These are phyloP conservation scores for Alternaria sp. DNA, from an alignment of 2,329 filamentous ascomycete species.

Conservation along the genomic window DNA sequence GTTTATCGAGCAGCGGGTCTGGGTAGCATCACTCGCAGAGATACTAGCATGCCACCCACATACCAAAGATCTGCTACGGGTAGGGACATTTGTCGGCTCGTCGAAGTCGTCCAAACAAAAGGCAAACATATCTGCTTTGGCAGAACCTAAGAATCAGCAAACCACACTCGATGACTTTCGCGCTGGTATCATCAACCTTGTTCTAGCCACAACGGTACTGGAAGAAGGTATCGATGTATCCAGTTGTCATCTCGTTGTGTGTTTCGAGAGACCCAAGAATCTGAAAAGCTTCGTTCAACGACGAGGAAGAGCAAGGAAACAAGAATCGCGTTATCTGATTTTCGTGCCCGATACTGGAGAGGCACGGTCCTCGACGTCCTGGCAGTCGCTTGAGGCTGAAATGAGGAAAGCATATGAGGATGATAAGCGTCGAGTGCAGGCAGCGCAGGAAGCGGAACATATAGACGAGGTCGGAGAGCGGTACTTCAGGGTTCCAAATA, in stretches of 20 bases:
- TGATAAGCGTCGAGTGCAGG: conserved; percentile 62
- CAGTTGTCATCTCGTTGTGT: conserved; percentile 71
- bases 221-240: conserved; percentile 70
- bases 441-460: conserved; percentile 55
- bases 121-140: conserved; percentile 59
- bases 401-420: conserved; percentile 77
- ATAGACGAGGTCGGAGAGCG: conserved; percentile 58
- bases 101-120: conserved; percentile 54
- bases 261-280: conserved; percentile 68
- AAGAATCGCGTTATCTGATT: conserved; percentile 64
- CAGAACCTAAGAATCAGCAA: conserved; percentile 58
- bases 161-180: conserved; percentile 64
- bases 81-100: conserved; percentile 64
- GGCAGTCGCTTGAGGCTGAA: conserved; percentile 72
- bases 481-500: conserved; percentile 31
- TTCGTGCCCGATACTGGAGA: conserved; percentile 53
- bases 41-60: conserved; percentile 46
- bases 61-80: conserved; percentile 45
- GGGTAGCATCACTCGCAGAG: conserved; percentile 53
- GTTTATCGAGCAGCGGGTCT: conserved; percentile 58
- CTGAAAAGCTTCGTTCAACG: conserved; percentile 72
- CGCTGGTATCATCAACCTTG: conserved; percentile 62
- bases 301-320: conserved; percentile 68
- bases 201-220: conserved; percentile 65
- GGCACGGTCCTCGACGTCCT: conserved; percentile 57